Conservation (phyloP, 768 basidiomycete genomes). For the Boletus vermiculosoides region DNA sequence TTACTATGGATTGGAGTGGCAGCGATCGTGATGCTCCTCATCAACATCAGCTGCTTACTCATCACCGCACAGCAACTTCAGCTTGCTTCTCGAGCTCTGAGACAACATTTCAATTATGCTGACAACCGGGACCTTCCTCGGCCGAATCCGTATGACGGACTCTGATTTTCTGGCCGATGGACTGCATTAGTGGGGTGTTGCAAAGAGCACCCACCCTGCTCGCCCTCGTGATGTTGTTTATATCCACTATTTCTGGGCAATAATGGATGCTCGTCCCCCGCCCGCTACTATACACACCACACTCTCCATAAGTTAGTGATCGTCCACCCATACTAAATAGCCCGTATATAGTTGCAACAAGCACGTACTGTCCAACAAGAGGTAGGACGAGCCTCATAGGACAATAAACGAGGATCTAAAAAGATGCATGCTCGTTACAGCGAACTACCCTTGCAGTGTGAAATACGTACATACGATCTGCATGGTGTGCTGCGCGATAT, state of each 20-base stretch:
- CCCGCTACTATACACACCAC: too few relatives aligned
- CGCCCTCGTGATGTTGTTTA: not conserved
- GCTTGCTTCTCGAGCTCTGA: constrained; percentile 16
- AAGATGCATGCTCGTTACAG: not conserved
- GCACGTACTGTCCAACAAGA: too few relatives aligned
- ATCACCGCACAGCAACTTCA: constrained; percentile 16
- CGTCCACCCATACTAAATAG: too few relatives aligned
- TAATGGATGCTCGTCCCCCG: too few relatives aligned
- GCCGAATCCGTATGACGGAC: constrained; percentile 31
- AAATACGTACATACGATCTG: not conserved
- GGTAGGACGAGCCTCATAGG: too few relatives aligned
- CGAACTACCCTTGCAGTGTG: not conserved
- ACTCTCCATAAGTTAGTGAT: too few relatives aligned
- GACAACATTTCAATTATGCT: constrained; percentile 16
- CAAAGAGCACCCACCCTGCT: too few relatives aligned
- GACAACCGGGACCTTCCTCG: constrained; percentile 30
- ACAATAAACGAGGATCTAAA: too few relatives aligned
- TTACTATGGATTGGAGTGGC: constrained; percentile 16
- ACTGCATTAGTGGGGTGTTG: too few relatives aligned
- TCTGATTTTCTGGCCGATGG: constrained; percentile 12
- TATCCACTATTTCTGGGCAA: constrained; percentile 1
- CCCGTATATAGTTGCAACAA: too few relatives aligned
- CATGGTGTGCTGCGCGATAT: not conserved
- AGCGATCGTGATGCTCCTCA: constrained; percentile 20
- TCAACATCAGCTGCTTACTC: constrained; percentile 25